A percentile compares a stretch with the other conserved stretches of the same genome.
Conservation (phyloP, 140 eudicot species). For the Senecio squalidus region DNA sequence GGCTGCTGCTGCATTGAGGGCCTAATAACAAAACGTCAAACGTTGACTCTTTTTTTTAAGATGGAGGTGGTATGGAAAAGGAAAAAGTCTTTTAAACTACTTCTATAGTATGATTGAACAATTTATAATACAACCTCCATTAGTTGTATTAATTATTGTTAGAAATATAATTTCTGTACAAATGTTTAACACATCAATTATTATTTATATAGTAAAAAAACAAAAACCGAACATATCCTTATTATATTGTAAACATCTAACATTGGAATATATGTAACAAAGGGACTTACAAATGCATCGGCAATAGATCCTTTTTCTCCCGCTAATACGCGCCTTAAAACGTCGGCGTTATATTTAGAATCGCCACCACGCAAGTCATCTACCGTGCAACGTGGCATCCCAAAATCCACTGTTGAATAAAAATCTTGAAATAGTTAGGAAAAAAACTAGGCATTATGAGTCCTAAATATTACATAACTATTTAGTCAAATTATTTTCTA, state of each 20-base stretch:
- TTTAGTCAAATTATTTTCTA: too few relatives aligned
- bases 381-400: conserved; percentile 83
- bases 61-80: not conserved
- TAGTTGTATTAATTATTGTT: too few relatives aligned
- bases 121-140: too few relatives aligned
- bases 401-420: conserved; percentile 62
- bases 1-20: conserved; percentile 84
- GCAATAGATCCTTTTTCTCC: conserved; percentile 89
- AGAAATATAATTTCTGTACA: too few relatives aligned
- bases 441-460: not conserved
- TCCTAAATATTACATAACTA: not conserved
- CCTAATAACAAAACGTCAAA: conserved; percentile 35
- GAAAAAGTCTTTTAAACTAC: too few relatives aligned
- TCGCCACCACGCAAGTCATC: conserved; percentile 81
- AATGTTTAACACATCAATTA: too few relatives aligned
- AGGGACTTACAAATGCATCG: conserved; percentile 68
- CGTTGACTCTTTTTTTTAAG: not conserved
- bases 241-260: too few relatives aligned
- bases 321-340: conserved; percentile 57
- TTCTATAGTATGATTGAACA: too few relatives aligned
- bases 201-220: too few relatives aligned
- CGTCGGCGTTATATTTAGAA: conserved; percentile 69
- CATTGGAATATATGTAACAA: not conserved
- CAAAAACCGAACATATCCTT: too few relatives aligned
- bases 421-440: not conserved